Base-by-base conservation (phyloP, 2,329 filamentous ascomycete genomes). In the Neurospora sp. region DNA sequence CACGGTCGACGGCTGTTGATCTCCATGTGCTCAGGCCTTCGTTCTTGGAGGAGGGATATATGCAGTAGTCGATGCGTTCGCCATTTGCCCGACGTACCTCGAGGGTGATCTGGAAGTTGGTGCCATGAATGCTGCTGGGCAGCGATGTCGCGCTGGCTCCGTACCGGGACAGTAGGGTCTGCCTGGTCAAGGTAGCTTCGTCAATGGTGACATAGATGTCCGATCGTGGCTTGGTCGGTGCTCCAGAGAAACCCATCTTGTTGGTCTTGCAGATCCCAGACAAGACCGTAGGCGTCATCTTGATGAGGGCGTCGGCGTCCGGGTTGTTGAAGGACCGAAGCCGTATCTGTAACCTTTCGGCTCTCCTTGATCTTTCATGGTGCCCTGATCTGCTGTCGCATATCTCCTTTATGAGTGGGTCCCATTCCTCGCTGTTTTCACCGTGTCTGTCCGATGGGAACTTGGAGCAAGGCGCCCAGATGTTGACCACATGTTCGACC, bases 201-300 rank as follows among this genome's bases (percentile, higher is more conserved):
- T 89, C 88, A 66, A 99, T 80, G 0, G 93, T 97, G 65, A 99
- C 80, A 78, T 99, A 99, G 67, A 99, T 98, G 78, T 99, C 96
- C 11, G 93, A 97, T 75, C 96, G 86, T 17, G 91, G 86, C 77
- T 93, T 94, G 0, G 91, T 93, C 0, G 96, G 95, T 1, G 94
- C 94, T 12, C 94, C 94, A 3, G 95, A 92, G 78, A 99, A 98
- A 1, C 94, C 96, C 79, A 98, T 94, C 78, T 96, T 96, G 75
- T 86, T 91, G 0, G 94, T 97, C 78, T 91, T 91, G 70, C 86
- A 85, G 71, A 98, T 87, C 68, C 91, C 90, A 67, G 96, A 91
- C 15, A 99, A 87, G 15, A 96, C 82, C 0, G 95, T 98, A 0
- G 96, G 96, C 3, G 93, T 97, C 66, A 91, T 89, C 76, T 91